These are phyloP conservation scores for Thielaviopsis euricoi DNA, from an alignment of 2,329 filamentous ascomycete genomes.

Conservation along the genomic window DNA sequence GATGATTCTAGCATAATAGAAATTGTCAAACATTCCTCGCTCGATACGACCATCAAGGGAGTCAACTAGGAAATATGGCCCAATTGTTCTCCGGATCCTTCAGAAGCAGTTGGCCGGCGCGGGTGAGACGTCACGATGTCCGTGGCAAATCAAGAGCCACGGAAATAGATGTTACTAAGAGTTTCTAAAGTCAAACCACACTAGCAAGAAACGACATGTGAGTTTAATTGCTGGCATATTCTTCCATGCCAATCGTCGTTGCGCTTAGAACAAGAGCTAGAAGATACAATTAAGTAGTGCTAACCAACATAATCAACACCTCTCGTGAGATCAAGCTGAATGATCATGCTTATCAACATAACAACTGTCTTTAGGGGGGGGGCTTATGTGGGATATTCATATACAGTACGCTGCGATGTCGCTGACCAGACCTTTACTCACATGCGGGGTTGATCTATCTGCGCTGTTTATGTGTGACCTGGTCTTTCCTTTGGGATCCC, in stretches of 20 bases:
- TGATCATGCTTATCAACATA: background rate
- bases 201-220: background rate
- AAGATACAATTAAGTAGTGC: too few relatives aligned
- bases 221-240: background rate
- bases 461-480: background rate
- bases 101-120: background rate
- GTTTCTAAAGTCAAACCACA: background rate
- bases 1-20: background rate
- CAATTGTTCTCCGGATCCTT: background rate
- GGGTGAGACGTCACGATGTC: background rate
- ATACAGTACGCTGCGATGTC: background rate
- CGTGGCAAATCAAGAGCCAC: background rate
- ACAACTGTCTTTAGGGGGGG: background rate
- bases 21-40: background rate
- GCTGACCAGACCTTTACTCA: background rate
- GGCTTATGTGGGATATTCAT: background rate
- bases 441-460: background rate
- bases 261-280: too few relatives aligned
- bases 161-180: background rate
- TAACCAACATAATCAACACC: background rate
- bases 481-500: background rate
- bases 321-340: background rate
- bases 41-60: background rate
- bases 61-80: background rate
- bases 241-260: too few relatives aligned